phyloP scores from a whole-genome alignment of 345 rosid species.

The Arabis alpina region DNA sequence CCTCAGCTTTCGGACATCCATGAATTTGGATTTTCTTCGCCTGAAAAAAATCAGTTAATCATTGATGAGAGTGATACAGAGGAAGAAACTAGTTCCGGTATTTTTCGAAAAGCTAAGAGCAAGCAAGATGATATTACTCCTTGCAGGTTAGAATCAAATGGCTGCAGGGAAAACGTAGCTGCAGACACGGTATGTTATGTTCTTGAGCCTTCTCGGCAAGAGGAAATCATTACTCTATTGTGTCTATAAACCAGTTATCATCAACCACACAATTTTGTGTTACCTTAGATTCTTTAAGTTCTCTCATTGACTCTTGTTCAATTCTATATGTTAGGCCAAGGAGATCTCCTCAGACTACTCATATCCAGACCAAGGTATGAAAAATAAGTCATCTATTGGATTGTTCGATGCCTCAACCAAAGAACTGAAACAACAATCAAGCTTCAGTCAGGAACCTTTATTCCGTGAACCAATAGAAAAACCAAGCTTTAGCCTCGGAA shows the following conservation, averaged over 20 bases:
- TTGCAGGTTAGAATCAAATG: conserved; percentile 34
- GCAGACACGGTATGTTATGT: conserved; percentile 19
- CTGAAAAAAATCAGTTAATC: conserved; percentile 35
- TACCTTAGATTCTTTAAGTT: background rate
- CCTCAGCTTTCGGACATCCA: conserved; percentile 42
- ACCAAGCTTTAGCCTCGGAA: background rate
- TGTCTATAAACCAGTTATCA: conserved; percentile 12
- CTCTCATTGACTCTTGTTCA: conserved; percentile 4
- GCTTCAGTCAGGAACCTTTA: conserved; percentile 32
- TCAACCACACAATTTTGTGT: background rate
- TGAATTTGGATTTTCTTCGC: conserved; percentile 31
- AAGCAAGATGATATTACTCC: conserved; percentile 31
- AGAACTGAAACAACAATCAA: conserved; percentile 33
- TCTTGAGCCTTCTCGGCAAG: background rate
- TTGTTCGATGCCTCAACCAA: conserved; percentile 4
- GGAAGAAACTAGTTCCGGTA: conserved; percentile 24
- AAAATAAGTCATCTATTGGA: background rate
- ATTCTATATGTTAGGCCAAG: conserved; percentile 33
- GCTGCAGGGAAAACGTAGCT: conserved; percentile 24
- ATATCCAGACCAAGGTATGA: conserved; percentile 24
- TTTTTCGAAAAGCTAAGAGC: conserved; percentile 26
- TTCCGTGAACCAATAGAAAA: conserved; percentile 12
- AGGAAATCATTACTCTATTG: conserved; percentile 1
- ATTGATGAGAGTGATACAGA: conserved; percentile 45
- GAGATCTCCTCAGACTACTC: conserved; percentile 25